Conservation (phyloP, 2,329 filamentous ascomycete species). For the Alternaria gansuensis region DNA sequence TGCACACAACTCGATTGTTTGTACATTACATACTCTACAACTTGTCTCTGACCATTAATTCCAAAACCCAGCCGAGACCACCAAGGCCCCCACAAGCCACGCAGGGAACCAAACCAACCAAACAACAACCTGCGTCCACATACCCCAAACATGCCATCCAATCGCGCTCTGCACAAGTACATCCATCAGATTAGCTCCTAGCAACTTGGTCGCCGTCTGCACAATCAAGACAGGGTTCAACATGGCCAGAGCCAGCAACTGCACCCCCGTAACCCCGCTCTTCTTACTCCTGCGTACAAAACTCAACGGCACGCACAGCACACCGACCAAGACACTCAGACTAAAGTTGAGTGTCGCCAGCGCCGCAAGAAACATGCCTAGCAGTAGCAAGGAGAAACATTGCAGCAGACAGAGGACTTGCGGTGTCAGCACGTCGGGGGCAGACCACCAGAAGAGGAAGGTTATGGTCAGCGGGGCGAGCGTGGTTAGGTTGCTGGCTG, state of each 20-base stretch:
- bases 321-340: conserved; percentile 82
- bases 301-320: conserved; percentile 79
- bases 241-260: conserved; percentile 35
- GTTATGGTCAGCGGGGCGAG: conserved; percentile 46
- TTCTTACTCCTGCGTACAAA: conserved; percentile 64
- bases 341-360: conserved; percentile 97
- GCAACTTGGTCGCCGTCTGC: conserved; percentile 35
- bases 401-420: conserved; percentile 84
- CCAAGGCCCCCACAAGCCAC: conserved; percentile 71
- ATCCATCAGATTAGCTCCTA: conserved; percentile 55
- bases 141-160: conserved; percentile 87
- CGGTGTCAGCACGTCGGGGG: conserved; percentile 61
- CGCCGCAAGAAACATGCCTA: conserved; percentile 90
- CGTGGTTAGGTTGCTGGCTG: conserved; percentile 45
- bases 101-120: conserved; percentile 97
- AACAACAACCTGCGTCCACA: conserved; percentile 88
- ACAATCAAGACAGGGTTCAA: conserved; percentile 49
- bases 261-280: conserved; percentile 19
- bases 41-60: conserved; percentile 8
- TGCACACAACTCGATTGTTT: conserved; percentile 10
- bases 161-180: conserved; percentile 79
- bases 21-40: not conserved
- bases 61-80: conserved; percentile 41
- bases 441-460: conserved; percentile 33
- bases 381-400: conserved; percentile 88